These are phyloP conservation scores for Andrographis paniculata DNA, from an alignment of 305 asterid species.

Conservation along the genomic window DNA sequence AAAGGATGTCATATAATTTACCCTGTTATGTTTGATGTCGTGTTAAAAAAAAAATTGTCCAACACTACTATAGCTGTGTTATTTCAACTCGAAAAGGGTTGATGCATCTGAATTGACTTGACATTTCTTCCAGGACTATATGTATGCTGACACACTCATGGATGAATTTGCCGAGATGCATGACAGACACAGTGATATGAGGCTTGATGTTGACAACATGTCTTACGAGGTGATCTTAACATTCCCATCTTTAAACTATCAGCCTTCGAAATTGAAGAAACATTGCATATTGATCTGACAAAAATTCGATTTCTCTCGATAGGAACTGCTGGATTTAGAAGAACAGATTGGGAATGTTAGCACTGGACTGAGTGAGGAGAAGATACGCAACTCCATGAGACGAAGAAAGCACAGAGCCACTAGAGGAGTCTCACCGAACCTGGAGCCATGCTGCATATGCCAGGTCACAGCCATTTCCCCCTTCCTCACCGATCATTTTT, in stretches of 20 bases:
- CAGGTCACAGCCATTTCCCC: slow-evolving; percentile 42
- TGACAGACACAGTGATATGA: slow-evolving; percentile 60
- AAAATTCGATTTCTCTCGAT: neutral
- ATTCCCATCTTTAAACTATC: neutral
- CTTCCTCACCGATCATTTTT: neutral
- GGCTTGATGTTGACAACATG: slow-evolving; percentile 72
- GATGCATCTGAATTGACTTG: neutral
- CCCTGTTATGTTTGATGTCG: too few species aligned
- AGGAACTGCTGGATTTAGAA: slow-evolving; percentile 87
- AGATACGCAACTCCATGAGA: slow-evolving; percentile 40
- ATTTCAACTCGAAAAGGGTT: too few species aligned
- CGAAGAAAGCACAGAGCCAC: slow-evolving; percentile 31
- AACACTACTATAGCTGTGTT: too few species aligned
- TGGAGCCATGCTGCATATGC: slow-evolving; percentile 86
- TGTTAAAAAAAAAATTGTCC: too few species aligned
- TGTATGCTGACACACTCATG: slow-evolving; percentile 40
- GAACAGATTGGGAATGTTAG: slow-evolving; percentile 76
- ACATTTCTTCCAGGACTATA: slow-evolving; percentile 38
- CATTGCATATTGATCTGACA: neutral
- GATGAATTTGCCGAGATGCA: slow-evolving; percentile 46
- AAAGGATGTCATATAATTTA: too few species aligned
- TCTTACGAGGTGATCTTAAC: slow-evolving; percentile 75
- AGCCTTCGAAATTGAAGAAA: neutral
- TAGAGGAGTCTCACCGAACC: slow-evolving; percentile 8
- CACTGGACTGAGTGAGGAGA: slow-evolving; percentile 70